Evolutionary conservation across 2,329 filamentous ascomycete genomes (phyloP).

Genomic region (Colletotrichum sp.): DNA sequence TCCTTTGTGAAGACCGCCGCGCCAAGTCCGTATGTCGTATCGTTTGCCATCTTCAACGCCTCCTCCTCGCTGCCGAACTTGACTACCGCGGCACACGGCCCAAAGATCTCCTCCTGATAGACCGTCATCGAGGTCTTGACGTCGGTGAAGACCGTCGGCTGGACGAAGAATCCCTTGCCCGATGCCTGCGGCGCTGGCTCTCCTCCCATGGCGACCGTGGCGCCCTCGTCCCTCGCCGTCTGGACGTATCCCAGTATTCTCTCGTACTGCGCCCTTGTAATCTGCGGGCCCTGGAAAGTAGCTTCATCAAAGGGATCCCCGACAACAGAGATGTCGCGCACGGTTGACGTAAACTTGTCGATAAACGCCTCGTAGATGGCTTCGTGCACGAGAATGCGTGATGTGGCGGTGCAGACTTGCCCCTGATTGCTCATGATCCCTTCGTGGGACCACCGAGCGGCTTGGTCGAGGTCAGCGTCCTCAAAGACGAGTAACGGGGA

Average conservation of each 20-base stretch:
- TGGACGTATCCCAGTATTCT: slow-evolving; percentile 70
- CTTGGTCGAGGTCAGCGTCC: slow-evolving; percentile 66
- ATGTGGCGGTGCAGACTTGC: slow-evolving; percentile 65
- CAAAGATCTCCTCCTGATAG: slow-evolving; percentile 35
- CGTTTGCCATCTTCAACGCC: slow-evolving; percentile 35
- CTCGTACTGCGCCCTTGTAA: slow-evolving; percentile 69
- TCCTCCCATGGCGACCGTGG: slow-evolving; percentile 50
- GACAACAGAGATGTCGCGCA: slow-evolving; percentile 59
- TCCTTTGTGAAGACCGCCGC: slow-evolving; percentile 62
- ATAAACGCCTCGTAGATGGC: slow-evolving; percentile 64
- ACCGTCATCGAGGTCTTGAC: slow-evolving; percentile 29
- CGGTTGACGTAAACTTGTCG: slow-evolving; percentile 61
- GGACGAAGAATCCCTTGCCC: slow-evolving; percentile 41
- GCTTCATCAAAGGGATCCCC: slow-evolving; percentile 68
- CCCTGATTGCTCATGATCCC: slow-evolving; percentile 61
- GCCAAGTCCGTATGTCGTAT: slow-evolving; percentile 60
- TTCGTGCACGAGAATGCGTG: slow-evolving; percentile 64
- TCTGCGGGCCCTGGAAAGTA: slow-evolving; percentile 73
- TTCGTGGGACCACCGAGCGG: slow-evolving; percentile 54
- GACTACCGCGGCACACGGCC: slow-evolving; percentile 30
- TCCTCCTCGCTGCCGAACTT: slow-evolving; percentile 36
- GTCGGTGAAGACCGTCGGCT: slow-evolving; percentile 32
- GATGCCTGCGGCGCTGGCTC: slow-evolving; percentile 47
- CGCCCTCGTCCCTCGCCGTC: slow-evolving; percentile 65
- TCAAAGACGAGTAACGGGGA: slow-evolving; percentile 64